Evolutionary conservation across 169 alveolate genomes (phyloP).

Genomic region (Theileria annulata): DNA sequence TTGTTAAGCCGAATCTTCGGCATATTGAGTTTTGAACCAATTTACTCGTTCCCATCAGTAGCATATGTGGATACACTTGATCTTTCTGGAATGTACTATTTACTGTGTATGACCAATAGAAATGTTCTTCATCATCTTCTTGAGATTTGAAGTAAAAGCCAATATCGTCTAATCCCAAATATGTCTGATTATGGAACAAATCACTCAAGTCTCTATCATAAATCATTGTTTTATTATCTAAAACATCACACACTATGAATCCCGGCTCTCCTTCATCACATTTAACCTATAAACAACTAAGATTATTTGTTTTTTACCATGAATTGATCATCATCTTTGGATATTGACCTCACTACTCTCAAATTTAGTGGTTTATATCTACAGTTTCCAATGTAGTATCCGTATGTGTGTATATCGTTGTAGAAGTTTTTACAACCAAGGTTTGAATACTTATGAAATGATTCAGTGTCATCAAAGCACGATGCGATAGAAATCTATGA

Average conservation of each 20-base stretch:
- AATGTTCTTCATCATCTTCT: conserved; percentile 26
- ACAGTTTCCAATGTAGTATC: conserved; percentile 54
- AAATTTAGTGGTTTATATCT: not conserved
- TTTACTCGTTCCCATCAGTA: conserved; percentile 41
- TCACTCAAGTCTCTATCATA: conserved; percentile 24
- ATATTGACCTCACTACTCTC: conserved; percentile 50
- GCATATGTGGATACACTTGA: conserved; percentile 32
- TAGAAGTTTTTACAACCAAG: conserved; percentile 34
- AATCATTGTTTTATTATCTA: not conserved
- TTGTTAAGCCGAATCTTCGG: conserved; percentile 50
- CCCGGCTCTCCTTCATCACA: conserved; percentile 65
- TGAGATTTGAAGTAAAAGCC: conserved; percentile 52
- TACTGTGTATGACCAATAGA: conserved; percentile 54
- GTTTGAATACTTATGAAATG: conserved; percentile 16
- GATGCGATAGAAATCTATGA: conserved; percentile 37
- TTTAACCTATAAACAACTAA: conserved; percentile 7
- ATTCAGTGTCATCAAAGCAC: not conserved
- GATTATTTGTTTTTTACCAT: conserved; percentile 25
- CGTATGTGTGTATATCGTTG: conserved; percentile 21
- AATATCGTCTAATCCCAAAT: conserved; percentile 59
- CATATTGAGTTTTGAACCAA: conserved; percentile 59
- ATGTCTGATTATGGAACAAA: conserved; percentile 39
- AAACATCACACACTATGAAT: conserved; percentile 43
- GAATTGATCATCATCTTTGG: conserved; percentile 23
- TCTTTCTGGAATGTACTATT: conserved; percentile 36